Base-by-base conservation (phyloP, 2,329 filamentous ascomycete genomes). In the Neocatenulostroma microsporum region DNA sequence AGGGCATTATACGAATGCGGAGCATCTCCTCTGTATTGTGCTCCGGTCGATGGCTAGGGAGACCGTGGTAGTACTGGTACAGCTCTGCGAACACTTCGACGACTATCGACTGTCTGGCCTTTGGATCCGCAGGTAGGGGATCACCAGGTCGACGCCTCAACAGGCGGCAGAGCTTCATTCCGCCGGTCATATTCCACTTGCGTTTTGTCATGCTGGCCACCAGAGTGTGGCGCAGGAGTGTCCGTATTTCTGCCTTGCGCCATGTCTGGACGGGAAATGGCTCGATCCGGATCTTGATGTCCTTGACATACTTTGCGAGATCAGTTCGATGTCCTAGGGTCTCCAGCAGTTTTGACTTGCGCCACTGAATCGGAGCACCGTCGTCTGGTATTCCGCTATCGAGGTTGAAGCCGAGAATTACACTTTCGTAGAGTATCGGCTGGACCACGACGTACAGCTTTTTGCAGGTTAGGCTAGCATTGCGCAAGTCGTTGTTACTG, bases 31-130 rank as follows among this genome's bases (percentile, higher is more conserved):
- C n/a, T n/a, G n/a, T n/a, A n/a, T n/a, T n/a, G n/a, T n/a, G n/a
- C n/a, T n/a, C n/a, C n/a, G n/a, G n/a, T n/a, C n/a, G n/a, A n/a
- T n/a, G n/a, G n/a, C n/a, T n/a, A n/a, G n/a, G n/a, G n/a, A n/a
- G n/a, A n/a, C n/a, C n/a, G n/a, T n/a, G n/a, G n/a, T n/a, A n/a
- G n/a, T n/a, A n/a, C n/a, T n/a, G n/a, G n/a, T n/a, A n/a, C n/a
- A n/a, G n/a, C n/a, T n/a, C 23, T 8, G 9, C n/a, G 6, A 14
- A 11, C 21, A 39, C 24, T 15, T 34, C 30, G 26, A 39, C 24
- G 23, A 8, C 23, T 8, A 24, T 8, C 23, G n/a, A 9, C 8
- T 24, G 8, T 24, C 23, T n/a, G n/a, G 23, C 8, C 9, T 8
- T 8, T 8, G 23, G 23, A n/a, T 24, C 23, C 23, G 23, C 23